phyloP scores from a whole-genome alignment of 1,139 yeast genomes.

The Kurtzmaniella quercitrusa region DNA sequence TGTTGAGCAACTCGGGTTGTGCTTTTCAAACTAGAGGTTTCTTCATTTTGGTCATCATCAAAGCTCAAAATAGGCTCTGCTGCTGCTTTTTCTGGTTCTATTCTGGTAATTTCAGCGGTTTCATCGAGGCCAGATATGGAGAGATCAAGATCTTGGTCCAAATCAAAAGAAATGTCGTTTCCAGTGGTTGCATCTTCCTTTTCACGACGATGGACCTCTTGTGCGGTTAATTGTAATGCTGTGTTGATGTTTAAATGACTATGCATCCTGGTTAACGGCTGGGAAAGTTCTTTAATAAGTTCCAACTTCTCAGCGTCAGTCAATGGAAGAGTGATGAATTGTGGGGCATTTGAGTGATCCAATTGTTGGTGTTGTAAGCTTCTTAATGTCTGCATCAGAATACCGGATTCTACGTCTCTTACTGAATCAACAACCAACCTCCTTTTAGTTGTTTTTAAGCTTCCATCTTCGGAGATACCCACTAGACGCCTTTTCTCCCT shows the following conservation, averaged over 20 bases:
- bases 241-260: constrained; percentile 14
- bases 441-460: constrained; percentile 35
- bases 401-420: constrained; percentile 29
- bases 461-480: constrained; percentile 37
- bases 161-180: constrained; percentile 15
- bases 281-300: constrained; percentile 32
- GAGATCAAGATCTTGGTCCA: constrained; percentile 33
- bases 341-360: constrained; percentile 13
- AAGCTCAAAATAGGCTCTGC: constrained; percentile 2
- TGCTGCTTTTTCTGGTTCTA: constrained; percentile 11
- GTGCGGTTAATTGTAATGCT: constrained; percentile 9
- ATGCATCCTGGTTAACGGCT: constrained; percentile 19
- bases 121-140: constrained; percentile 34
- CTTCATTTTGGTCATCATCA: constrained; percentile 9
- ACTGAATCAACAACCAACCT: constrained; percentile 33
- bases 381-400: constrained; percentile 31
- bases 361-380: constrained; percentile 24
- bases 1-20: constrained; percentile 55
- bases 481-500: constrained; percentile 24
- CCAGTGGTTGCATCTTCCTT: neutral
- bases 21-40: constrained; percentile 30
- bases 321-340: constrained; percentile 22
- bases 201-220: constrained; percentile 5
- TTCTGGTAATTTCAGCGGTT: neutral
- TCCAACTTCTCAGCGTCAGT: constrained; percentile 31